These are phyloP conservation scores for Kandelia obovata DNA, from an alignment of 345 rosid genomes.

Conservation along the genomic window DNA sequence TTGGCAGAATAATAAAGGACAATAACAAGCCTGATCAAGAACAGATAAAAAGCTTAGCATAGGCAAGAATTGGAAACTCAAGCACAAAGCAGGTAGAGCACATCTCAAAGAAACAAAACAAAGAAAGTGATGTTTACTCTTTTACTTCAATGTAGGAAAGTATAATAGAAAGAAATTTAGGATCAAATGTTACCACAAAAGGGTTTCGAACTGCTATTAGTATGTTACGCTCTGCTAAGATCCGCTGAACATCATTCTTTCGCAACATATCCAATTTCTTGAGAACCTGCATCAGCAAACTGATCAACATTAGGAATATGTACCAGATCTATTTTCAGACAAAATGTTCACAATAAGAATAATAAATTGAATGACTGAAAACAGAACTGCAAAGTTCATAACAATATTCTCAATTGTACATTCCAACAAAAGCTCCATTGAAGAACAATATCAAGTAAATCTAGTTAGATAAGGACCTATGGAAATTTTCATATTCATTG, in stretches of 20 bases:
- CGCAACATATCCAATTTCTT: conserved; percentile 78
- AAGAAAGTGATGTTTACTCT: background rate
- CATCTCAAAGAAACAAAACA: background rate
- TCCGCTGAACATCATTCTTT: conserved; percentile 72
- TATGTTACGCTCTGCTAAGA: conserved; percentile 77
- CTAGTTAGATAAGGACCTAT: too few species aligned
- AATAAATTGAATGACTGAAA: background rate
- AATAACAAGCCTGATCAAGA: conserved; percentile 1
- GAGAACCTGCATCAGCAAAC: conserved; percentile 48
- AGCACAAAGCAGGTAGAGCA: background rate
- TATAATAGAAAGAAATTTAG: conserved; percentile 7
- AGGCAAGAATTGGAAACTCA: conserved; percentile 5
- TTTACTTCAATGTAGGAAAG: conserved; percentile 1
- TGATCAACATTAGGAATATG: conserved; percentile 15
- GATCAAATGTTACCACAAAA: conserved; percentile 58
- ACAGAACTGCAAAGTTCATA: background rate
- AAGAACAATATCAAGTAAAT: too few species aligned
- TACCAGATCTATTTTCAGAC: background rate
- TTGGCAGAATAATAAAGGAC: background rate
- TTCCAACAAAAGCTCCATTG: too few species aligned
- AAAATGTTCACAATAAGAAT: background rate
- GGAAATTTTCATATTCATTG: too few species aligned
- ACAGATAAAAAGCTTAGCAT: conserved; percentile 1
- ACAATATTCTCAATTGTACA: too few species aligned
- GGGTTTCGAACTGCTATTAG: conserved; percentile 79